These are phyloP conservation scores for Kazachstania bromeliacearum DNA, from an alignment of 805 yeast genomes.

Conservation along the genomic window DNA sequence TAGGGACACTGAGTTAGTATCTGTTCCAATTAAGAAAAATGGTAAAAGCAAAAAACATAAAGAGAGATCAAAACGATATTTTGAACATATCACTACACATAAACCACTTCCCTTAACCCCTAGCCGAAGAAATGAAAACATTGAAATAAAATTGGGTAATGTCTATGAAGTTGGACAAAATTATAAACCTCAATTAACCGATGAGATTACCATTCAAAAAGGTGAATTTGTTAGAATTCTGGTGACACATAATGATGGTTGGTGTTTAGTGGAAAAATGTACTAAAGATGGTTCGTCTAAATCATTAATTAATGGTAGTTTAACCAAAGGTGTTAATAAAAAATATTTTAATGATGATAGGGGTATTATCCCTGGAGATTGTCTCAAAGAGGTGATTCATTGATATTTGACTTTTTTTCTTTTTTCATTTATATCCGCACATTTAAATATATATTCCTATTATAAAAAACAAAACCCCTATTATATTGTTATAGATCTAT, in stretches of 20 bases:
- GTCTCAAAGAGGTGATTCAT: constrained; percentile 14
- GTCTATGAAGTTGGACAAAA: constrained; percentile 14
- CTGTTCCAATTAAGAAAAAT: not conserved
- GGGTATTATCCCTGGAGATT: constrained; percentile 35
- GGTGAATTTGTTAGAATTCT: constrained; percentile 31
- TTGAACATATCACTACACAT: no score
- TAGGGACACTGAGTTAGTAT: not conserved
- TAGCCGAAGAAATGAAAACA: not conserved
- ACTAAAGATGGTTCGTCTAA: constrained; percentile 14
- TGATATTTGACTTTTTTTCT: no score
- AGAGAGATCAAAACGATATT: not conserved
- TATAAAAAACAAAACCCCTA: no score
- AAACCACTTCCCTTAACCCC: constrained; percentile 4
- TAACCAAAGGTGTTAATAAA: constrained; percentile 4
- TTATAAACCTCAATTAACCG: constrained; percentile 29
- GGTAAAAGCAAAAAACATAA: not conserved
- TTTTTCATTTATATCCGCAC: no score
- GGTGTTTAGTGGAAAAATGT: constrained; percentile 36
- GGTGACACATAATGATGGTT: constrained; percentile 37
- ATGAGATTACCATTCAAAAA: constrained; percentile 27
- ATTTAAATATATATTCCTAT: no score
- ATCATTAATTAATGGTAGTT: not conserved
- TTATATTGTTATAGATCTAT: no score
- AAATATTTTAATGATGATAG: constrained; percentile 30
- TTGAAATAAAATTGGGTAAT: not conserved